Percentiles rank a stretch among this genome's conserved stretches.
Conservation (phyloP, 768 basidiomycete genomes). For the Dioszegia crocea region DNA sequence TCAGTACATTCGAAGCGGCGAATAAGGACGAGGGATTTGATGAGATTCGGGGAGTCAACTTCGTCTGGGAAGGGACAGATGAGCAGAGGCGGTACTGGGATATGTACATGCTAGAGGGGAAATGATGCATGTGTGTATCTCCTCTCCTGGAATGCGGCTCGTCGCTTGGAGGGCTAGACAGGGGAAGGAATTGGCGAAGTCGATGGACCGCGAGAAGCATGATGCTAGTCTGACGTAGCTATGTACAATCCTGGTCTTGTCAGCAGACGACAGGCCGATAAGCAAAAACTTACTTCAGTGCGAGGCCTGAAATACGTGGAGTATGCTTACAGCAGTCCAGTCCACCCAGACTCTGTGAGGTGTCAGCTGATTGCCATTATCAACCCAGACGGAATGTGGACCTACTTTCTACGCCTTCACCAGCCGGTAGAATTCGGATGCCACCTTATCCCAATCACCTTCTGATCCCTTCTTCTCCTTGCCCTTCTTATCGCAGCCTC, state of each 20-base stretch:
- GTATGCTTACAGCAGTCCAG: no score
- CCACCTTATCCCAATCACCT: neutral
- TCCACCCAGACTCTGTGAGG: no score
- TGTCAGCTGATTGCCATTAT: no score
- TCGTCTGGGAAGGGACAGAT: constrained; percentile 70
- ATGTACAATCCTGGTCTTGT: no score
- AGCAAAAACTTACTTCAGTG: neutral
- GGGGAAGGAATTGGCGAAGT: neutral
- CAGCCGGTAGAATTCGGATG: neutral
- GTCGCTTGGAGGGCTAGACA: no score
- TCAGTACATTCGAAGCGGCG: constrained; percentile 59
- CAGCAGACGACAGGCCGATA: no score
- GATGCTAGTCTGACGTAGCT: no score
- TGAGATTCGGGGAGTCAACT: constrained; percentile 72
- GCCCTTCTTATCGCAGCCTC: neutral
- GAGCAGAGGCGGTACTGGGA: constrained; percentile 70
- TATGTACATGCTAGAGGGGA: constrained; percentile 62
- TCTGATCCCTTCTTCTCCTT: neutral
- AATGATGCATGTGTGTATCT: neutral
- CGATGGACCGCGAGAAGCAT: no score
- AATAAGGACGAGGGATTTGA: constrained; percentile 65
- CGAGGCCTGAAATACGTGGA: no score
- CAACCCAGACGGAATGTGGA: no score
- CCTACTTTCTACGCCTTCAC: neutral
- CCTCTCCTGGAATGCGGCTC: neutral